These are phyloP conservation scores for Annulohypoxylon truncatum DNA, from an alignment of 2,329 filamentous ascomycete species.

Conservation along the genomic window DNA sequence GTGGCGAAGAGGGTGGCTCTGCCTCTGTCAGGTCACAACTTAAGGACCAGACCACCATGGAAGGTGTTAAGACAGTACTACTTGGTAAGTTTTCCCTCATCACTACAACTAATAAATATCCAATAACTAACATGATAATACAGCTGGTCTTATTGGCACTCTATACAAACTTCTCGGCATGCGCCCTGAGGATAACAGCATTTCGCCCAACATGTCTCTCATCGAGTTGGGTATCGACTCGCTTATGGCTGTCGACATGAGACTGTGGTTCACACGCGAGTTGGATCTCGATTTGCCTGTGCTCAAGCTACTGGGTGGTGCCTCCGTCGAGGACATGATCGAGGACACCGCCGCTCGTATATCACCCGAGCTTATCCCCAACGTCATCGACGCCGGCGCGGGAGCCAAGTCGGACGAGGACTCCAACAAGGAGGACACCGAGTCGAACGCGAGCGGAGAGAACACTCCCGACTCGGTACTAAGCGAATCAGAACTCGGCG, in stretches of 20 bases:
- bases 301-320: conserved; percentile 16
- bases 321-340: conserved; percentile 22
- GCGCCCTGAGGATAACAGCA: conserved; percentile 14
- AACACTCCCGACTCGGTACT: conserved; percentile 11
- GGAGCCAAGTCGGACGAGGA: conserved; percentile 3
- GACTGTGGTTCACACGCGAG: conserved; percentile 17
- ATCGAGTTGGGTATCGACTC: conserved; percentile 21
- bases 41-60: conserved; percentile 18
- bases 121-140: not conserved
- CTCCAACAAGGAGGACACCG: conserved; percentile 2
- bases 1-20: conserved; percentile 7
- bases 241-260: conserved; percentile 16
- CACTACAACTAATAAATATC: not conserved
- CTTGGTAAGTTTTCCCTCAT: conserved; percentile 6
- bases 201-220: conserved; percentile 14
- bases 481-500: conserved; percentile 6
- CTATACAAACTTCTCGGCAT: conserved; percentile 13
- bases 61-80: conserved; percentile 21
- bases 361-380: conserved; percentile 14
- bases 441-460: conserved; percentile 5
- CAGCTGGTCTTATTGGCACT: conserved; percentile 22
- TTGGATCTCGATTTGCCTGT: conserved; percentile 17
- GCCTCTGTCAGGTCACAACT: conserved; percentile 14
- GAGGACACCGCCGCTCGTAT: conserved; percentile 15
- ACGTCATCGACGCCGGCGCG: conserved; percentile 2